Conservation (phyloP, 2,329 filamentous ascomycete species). For the Venturia oleaginea region DNA sequence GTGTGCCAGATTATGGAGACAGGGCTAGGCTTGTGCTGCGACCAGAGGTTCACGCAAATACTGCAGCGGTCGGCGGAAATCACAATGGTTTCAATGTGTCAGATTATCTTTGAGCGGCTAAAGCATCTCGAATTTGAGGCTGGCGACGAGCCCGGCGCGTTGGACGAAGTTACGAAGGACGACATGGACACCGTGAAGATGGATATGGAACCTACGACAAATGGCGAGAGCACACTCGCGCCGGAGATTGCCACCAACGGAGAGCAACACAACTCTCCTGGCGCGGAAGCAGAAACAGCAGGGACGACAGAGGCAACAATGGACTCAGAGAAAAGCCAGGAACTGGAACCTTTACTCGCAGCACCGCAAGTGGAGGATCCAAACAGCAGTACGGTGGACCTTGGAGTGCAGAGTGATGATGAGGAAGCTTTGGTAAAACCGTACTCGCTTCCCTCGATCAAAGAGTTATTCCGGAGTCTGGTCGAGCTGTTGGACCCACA, state of each 20-base stretch:
- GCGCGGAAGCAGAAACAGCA: not conserved
- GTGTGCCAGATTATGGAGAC: slow-evolving; percentile 99
- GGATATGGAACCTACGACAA: slow-evolving; percentile 46
- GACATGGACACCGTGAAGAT: slow-evolving; percentile 74
- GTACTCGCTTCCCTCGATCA: slow-evolving; percentile 88
- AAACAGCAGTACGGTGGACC: slow-evolving; percentile 14
- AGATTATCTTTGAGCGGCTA: slow-evolving; percentile 90
- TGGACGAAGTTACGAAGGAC: slow-evolving; percentile 58
- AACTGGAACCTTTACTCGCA: slow-evolving; percentile 7
- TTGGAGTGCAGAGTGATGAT: slow-evolving; percentile 23
- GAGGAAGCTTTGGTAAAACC: slow-evolving; percentile 58
- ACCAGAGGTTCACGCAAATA: slow-evolving; percentile 82
- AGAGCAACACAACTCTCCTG: not conserved
- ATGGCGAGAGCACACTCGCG: slow-evolving; percentile 34
- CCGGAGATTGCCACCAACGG: not conserved
- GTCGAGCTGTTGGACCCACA: slow-evolving; percentile 91
- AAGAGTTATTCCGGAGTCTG: slow-evolving; percentile 86
- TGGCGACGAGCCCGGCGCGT: slow-evolving; percentile 54
- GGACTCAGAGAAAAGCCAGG: slow-evolving; percentile 4
- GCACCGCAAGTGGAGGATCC: slow-evolving; percentile 10
- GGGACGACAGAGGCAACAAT: not conserved
- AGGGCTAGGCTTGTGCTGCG: slow-evolving; percentile 92
- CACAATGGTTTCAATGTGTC: slow-evolving; percentile 97
- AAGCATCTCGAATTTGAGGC: slow-evolving; percentile 77
- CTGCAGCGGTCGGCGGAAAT: slow-evolving; percentile 87